phyloP scores from a whole-genome alignment of 805 yeast species.

The Wickerhamomyces rabaulensis region DNA sequence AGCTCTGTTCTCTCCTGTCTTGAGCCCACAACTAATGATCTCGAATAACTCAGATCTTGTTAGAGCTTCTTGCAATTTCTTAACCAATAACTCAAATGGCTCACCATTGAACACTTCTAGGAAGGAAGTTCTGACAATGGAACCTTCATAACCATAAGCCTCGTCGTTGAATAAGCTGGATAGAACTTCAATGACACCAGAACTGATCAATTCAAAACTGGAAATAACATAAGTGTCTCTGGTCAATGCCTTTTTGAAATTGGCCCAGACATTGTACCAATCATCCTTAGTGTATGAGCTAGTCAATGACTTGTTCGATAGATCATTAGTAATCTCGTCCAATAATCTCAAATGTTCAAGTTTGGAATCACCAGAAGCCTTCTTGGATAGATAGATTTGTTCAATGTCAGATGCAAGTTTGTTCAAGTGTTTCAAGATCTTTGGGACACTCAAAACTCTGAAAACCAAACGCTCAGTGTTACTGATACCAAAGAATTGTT shows the following conservation, averaged over 20 bases:
- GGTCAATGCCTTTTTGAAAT: slow-evolving; percentile 31
- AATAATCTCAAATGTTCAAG: slow-evolving; percentile 25
- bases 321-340: slow-evolving; percentile 18
- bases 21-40: slow-evolving; percentile 39
- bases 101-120: slow-evolving; percentile 30
- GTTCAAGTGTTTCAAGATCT: slow-evolving; percentile 9
- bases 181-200: slow-evolving; percentile 53
- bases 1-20: slow-evolving; percentile 38
- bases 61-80: slow-evolving; percentile 64
- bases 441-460: slow-evolving; percentile 3
- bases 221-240: slow-evolving; percentile 38
- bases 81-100: slow-evolving; percentile 42
- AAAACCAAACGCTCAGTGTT: slow-evolving; percentile 4
- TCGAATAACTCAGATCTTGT: slow-evolving; percentile 72
- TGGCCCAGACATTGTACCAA: slow-evolving; percentile 33
- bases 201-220: slow-evolving; percentile 68
- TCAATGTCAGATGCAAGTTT: slow-evolving; percentile 24
- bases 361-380: slow-evolving; percentile 20
- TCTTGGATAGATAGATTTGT: slow-evolving; percentile 22
- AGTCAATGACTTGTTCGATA: slow-evolving; percentile 9
- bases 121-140: slow-evolving; percentile 41
- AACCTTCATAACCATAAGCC: slow-evolving; percentile 22
- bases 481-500: not conserved
- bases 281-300: slow-evolving; percentile 19
- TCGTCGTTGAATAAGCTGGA: slow-evolving; percentile 28